Evolutionary conservation across 805 yeast species (phyloP), one percentile per base, ranked within the genome.

Genomic region (Tanozyma kutaoensis): DNA sequence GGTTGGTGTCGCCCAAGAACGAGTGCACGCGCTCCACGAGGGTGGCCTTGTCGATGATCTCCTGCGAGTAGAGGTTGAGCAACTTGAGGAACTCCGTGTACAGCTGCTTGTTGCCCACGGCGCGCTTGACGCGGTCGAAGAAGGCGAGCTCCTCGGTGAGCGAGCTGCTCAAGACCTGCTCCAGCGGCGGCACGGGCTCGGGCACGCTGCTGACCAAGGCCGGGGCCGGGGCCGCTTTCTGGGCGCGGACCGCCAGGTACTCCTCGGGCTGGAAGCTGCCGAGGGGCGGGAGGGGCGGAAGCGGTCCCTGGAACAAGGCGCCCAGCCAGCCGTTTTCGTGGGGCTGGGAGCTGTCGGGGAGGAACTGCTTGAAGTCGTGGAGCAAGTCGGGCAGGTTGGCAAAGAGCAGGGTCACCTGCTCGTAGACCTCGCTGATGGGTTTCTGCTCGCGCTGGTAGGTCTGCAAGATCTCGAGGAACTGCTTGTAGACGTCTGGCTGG

Each of bases 401-500:
- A 56, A 91, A 91, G 28, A 91, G 61, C 5, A 73, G 65, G 1
- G 95, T 79, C 3, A 91, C 95, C 48, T 91, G 96, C 29, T 82
- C 78, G 45, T 91, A 91, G 9, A 91, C 98, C 45, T 91, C 97
- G 27, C 82, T 76, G 28, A 91, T 91, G 25, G 95, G 95, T 45
- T 84, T 79, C 46, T 85, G 93, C 46, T 88, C 98, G 37, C 93
- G 73, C 58, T 91, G 98, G 48, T 88, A 91, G 24, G 96, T 88
- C 51, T 91, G 98, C 40, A 91, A 60, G 31, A 88, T 91, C 50
- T 91, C 98, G 52, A 93, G 61, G 41, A 91, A 91, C 41, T 76
- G 85, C 55, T 91, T 91, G 61, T 91, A 91, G 31, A 86, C 84
- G 43, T 88, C 96, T 1, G 98, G 98, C 50, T 86, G 94, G 43